Base-by-base conservation (phyloP, 192 early-diverging fungal species). In the Coemansia sp. region DNA sequence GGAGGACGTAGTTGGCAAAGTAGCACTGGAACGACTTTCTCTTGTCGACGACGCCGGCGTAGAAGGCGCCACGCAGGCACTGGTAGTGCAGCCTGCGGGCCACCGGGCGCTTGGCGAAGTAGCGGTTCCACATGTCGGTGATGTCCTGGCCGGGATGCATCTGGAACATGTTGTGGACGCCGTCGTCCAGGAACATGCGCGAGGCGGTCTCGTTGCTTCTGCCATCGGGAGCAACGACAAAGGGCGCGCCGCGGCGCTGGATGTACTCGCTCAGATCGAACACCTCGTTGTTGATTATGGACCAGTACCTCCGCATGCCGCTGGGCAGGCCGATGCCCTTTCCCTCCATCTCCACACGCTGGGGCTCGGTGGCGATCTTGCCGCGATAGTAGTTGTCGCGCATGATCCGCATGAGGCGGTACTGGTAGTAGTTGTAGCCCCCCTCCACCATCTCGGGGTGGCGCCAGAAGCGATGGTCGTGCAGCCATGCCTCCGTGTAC, bases 31-130 rank as follows among this genome's bases (percentile, higher is more conserved):
- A 60, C 57, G 89, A 87, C 38, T 88, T 91, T 40, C 95, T 89
- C 45, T 84, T 74, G 76, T 98, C 95, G 4, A 95, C 84, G 14
- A 86, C 85, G 15, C 92, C 95, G 25, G 85, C 85, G 71, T 91
- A 92, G 78, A 93, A 94, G 13, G 90, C 71, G 52, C 89, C 87
- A 29, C 88, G 84, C 57, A 98, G 73, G 75, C 95, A 98, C 37
- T 88, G 82, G 70, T 84, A 50, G 72, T 87, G 79, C 66, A 55
- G 59, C 44, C 68, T 79, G 70, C 63, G 75, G 11, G 67, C 70
- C 22, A 37, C 57, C 23, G 57, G 62, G 0, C 55, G 82, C 56
- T 62, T 83, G 55, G 87, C 60, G 29, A 84, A 75, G 63, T 87
- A 64, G 28, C 70, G 68, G 41, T 87, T 83, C 72, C 79, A 91